phyloP scores from a whole-genome alignment of 2,329 filamentous ascomycete species.

The Diaporthe sp. region DNA sequence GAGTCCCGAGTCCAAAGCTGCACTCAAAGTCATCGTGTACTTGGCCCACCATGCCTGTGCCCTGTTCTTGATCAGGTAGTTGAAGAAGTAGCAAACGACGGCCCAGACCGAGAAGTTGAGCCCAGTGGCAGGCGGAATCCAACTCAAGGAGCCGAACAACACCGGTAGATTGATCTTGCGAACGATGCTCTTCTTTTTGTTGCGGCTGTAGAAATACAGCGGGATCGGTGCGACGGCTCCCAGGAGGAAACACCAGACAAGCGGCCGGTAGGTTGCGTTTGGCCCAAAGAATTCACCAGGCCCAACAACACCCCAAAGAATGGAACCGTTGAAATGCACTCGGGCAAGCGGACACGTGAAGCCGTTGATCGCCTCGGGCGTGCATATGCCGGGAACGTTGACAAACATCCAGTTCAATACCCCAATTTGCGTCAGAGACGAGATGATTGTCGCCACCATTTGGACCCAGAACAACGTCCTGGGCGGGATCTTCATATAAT shows the following conservation, averaged over 20 bases:
- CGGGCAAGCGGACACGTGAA: constrained; percentile 90
- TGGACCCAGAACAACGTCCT: constrained; percentile 85
- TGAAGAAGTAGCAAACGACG: constrained; percentile 87
- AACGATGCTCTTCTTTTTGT: constrained; percentile 72
- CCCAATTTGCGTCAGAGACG: constrained; percentile 84
- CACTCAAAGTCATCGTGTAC: constrained; percentile 90
- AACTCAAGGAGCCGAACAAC: constrained; percentile 84
- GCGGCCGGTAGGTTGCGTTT: constrained; percentile 78
- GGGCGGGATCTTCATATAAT: constrained; percentile 90
- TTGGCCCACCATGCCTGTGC: constrained; percentile 88
- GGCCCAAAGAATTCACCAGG: constrained; percentile 86
- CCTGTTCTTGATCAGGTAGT: constrained; percentile 78
- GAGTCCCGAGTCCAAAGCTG: constrained; percentile 85
- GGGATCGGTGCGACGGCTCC: constrained; percentile 82
- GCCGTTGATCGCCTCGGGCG: constrained; percentile 83
- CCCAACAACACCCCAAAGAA: constrained; percentile 91
- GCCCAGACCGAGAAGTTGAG: constrained; percentile 93
- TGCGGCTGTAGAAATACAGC: constrained; percentile 79
- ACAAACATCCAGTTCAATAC: constrained; percentile 93
- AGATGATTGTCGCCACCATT: constrained; percentile 81
- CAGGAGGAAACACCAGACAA: constrained; percentile 86
- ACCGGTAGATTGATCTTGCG: constrained; percentile 87
- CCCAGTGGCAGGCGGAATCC: constrained; percentile 89
- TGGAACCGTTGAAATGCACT: constrained; percentile 91
- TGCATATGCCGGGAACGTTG: constrained; percentile 84